Conservation (phyloP, 2,329 filamentous ascomycete species). For the Venturia nashicola region DNA sequence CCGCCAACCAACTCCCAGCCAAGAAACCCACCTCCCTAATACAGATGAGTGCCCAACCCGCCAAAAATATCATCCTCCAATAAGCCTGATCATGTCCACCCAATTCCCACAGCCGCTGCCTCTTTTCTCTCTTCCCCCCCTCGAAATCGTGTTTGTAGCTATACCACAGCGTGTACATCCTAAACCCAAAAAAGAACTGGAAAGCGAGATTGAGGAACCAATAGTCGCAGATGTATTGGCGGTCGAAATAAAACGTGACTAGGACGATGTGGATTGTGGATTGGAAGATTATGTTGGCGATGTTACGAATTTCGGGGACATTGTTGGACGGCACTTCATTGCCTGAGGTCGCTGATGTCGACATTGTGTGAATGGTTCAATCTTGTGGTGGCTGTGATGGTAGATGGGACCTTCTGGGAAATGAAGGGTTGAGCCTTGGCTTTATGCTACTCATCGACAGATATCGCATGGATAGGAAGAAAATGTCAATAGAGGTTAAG, state of each 20-base stretch:
- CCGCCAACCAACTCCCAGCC: background rate
- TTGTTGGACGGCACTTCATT: too few relatives aligned
- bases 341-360: too few relatives aligned
- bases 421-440: too few relatives aligned
- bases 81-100: background rate
- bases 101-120: background rate
- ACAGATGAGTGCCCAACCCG: background rate
- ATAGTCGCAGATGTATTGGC: background rate
- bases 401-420: too few relatives aligned
- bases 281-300: background rate
- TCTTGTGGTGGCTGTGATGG: too few relatives aligned
- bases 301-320: background rate
- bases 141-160: background rate
- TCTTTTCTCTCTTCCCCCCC: background rate
- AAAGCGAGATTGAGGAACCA: background rate
- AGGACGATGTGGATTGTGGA: background rate
- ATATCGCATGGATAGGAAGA: too few relatives aligned
- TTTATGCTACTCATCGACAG: too few relatives aligned
- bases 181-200: background rate
- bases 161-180: background rate
- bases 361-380: too few relatives aligned
- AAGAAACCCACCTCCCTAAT: background rate
- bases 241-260: background rate
- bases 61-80: background rate
- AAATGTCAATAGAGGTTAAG: too few relatives aligned